A percentile compares a stretch with the other conserved stretches of the same genome.
Evolutionary conservation across 257 asterid genomes (phyloP).

Genomic region (Lycium ferocissimum): DNA sequence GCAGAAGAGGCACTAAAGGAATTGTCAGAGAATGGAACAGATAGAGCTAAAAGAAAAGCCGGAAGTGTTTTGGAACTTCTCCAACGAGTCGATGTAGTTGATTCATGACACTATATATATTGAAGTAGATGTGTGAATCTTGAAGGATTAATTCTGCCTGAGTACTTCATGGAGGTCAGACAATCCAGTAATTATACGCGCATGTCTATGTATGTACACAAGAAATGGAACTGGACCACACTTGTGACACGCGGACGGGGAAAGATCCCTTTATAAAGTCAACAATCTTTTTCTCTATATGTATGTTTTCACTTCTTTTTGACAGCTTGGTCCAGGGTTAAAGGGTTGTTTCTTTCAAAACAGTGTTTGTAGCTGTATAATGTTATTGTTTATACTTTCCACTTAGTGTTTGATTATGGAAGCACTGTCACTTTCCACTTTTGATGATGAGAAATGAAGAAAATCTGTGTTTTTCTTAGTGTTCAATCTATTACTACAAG

Average conservation of each 20-base stretch:
- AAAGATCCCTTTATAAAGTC: neutral
- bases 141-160: neutral
- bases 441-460: conserved; percentile 19
- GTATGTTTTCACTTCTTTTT: conserved; percentile 18
- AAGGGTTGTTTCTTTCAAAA: neutral
- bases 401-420: neutral
- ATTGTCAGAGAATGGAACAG: conserved; percentile 81
- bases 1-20: conserved; percentile 86
- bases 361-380: conserved; percentile 5
- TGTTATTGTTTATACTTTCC: conserved; percentile 12
- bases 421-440: neutral
- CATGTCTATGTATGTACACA: neutral
- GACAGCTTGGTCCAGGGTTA: conserved; percentile 5
- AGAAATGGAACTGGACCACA: neutral
- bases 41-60: conserved; percentile 93
- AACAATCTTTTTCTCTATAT: neutral
- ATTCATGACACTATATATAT: conserved; percentile 42
- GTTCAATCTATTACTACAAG: neutral
- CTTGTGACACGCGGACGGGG: neutral
- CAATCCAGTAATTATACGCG: neutral
- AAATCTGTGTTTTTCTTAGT: neutral
- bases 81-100: conserved; percentile 56
- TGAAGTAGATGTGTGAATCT: neutral
- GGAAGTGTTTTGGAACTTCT: conserved; percentile 79
- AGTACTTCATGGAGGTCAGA: conserved; percentile 16